Conservation (phyloP, 441 rosid species). For the Eutrema salsugineum region DNA sequence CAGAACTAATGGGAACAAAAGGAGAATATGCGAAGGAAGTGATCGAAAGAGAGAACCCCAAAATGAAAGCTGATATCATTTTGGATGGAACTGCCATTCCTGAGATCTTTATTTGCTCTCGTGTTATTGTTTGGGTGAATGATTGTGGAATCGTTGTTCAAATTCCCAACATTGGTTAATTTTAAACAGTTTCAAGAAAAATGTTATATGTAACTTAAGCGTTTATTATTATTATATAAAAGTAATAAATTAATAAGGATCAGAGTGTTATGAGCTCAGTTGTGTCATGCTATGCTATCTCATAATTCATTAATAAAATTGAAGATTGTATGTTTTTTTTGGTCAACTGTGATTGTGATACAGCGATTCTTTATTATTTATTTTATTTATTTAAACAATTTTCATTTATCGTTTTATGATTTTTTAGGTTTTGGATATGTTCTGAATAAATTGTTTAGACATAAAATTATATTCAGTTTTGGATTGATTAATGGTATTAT, state of each 20-base stretch:
- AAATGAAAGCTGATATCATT: constrained; percentile 11
- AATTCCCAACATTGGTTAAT: constrained; percentile 14
- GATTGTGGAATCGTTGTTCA: constrained; percentile 2
- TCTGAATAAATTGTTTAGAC: no score
- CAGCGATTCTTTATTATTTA: no score
- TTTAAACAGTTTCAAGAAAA: not conserved
- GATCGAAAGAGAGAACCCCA: constrained; percentile 28
- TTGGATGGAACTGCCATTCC: not conserved
- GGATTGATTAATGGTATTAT: no score
- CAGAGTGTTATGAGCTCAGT: not conserved
- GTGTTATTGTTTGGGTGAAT: constrained; percentile 23
- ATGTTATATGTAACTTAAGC: not conserved
- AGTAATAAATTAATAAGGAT: not conserved
- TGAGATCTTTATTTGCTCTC: not conserved
- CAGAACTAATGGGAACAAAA: constrained; percentile 8
- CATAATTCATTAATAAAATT: not conserved
- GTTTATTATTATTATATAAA: not conserved
- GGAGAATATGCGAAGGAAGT: constrained; percentile 26
- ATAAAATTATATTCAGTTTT: no score
- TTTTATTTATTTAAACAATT: no score
- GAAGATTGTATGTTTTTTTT: no score
- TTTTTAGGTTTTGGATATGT: no score
- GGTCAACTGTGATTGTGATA: not conserved
- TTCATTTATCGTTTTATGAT: no score
- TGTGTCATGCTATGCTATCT: not conserved